These are phyloP conservation scores for Aquanectria penicillioides DNA, from an alignment of 2,329 filamentous ascomycete genomes.

Conservation along the genomic window DNA sequence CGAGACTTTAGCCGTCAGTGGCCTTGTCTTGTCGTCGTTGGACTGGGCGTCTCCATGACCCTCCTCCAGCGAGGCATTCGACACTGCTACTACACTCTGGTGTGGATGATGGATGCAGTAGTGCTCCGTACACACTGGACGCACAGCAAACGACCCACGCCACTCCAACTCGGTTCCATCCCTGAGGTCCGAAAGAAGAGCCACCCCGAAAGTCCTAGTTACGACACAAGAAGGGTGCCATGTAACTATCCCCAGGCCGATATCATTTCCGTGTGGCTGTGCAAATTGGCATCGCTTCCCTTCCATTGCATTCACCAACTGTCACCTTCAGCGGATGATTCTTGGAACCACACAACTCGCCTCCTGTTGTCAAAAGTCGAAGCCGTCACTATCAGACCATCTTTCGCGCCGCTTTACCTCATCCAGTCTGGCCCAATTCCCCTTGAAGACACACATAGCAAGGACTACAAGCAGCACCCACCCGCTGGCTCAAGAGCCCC, in stretches of 20 bases:
- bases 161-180: background rate
- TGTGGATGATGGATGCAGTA: no score
- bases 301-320: background rate
- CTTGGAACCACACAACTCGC: conserved; percentile 13
- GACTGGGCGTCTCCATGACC: no score
- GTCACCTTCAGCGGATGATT: background rate
- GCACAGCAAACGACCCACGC: no score
- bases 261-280: conserved; percentile 14
- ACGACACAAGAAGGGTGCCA: background rate
- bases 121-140: no score
- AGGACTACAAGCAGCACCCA: conserved; percentile 4
- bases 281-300: background rate
- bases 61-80: no score
- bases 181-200: background rate
- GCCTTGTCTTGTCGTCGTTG: background rate
- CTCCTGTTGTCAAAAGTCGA: conserved; percentile 20
- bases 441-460: conserved; percentile 6
- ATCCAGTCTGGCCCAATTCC: conserved; percentile 29
- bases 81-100: no score
- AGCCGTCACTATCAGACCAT: conserved; percentile 41
- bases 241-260: background rate
- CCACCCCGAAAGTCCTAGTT: background rate
- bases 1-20: conserved; percentile 28
- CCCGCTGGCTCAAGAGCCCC: conserved; percentile 25
- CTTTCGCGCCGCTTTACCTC: conserved; percentile 30